A percentile compares a stretch with the other conserved stretches of the same genome.
Conservation (phyloP, 1,284 basidiomycete genomes). For the Naganishia cerealis region DNA sequence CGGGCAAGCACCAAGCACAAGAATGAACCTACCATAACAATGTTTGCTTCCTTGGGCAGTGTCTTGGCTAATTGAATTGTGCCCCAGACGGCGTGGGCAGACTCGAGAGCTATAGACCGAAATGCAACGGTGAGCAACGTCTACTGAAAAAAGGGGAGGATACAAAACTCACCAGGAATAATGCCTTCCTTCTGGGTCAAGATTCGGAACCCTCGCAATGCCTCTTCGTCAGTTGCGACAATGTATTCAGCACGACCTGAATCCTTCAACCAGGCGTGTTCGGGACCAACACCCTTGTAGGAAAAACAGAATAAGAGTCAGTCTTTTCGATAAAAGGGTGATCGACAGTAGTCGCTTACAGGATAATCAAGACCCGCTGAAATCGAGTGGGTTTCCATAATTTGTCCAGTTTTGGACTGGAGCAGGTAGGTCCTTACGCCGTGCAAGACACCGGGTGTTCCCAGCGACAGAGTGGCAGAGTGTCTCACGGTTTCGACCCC, state of each 20-base stretch:
- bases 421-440: conserved; percentile 93
- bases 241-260: conserved; percentile 89
- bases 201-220: conserved; percentile 85
- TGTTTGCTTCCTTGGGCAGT: conserved; percentile 76
- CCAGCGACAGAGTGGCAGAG: conserved; percentile 87
- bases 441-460: conserved; percentile 90
- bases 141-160: conserved; percentile 14
- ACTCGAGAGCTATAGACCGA: conserved; percentile 72
- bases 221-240: conserved; percentile 89
- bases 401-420: conserved; percentile 84
- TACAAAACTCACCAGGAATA: conserved; percentile 74
- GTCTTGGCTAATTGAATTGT: conserved; percentile 81
- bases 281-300: conserved; percentile 79
- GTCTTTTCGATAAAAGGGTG: too few species aligned
- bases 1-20: not conserved
- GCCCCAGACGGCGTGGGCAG: conserved; percentile 92
- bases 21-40: conserved; percentile 74
- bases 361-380: conserved; percentile 91
- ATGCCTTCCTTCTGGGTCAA: conserved; percentile 93
- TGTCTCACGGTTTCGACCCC: conserved; percentile 79
- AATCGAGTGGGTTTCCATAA: conserved; percentile 95
- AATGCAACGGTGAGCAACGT: conserved; percentile 23
- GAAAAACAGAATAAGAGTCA: conserved; percentile 43
- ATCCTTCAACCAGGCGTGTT: conserved; percentile 96
- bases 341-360: conserved; percentile 41